phyloP scores from a whole-genome alignment of 345 rosid species.

The Sonneratia caseolaris region DNA sequence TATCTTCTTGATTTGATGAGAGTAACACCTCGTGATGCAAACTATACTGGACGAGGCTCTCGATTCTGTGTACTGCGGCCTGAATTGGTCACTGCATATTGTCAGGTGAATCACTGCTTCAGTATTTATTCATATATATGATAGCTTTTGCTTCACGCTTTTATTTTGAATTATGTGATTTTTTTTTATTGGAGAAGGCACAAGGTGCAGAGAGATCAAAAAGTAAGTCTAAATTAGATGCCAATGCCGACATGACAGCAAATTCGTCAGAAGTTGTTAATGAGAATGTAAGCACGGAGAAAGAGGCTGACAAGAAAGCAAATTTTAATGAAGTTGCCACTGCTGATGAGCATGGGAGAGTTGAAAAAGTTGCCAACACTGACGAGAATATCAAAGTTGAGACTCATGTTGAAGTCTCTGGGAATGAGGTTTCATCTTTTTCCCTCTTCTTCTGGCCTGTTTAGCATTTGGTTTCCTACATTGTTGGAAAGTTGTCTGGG shows the following conservation, averaged over 20 bases:
- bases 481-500: neutral
- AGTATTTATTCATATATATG: neutral
- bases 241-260: slow-evolving; percentile 18
- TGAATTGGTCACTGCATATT: slow-evolving; percentile 79
- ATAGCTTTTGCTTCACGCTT: slow-evolving; percentile 10
- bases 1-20: slow-evolving; percentile 99
- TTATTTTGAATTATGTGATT: slow-evolving; percentile 12
- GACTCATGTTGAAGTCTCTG: slow-evolving; percentile 15
- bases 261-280: slow-evolving; percentile 31
- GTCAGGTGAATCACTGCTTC: slow-evolving; percentile 47
- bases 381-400: slow-evolving; percentile 14
- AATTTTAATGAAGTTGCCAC: slow-evolving; percentile 15
- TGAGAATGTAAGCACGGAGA: slow-evolving; percentile 11
- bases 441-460: neutral
- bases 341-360: too few species aligned
- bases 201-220: slow-evolving; percentile 47
- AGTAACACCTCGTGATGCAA: slow-evolving; percentile 98
- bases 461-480: neutral
- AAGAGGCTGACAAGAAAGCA: neutral
- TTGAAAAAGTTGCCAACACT: slow-evolving; percentile 11
- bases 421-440: neutral
- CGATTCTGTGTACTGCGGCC: slow-evolving; percentile 93
- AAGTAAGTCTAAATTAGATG: slow-evolving; percentile 30
- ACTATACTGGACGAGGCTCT: slow-evolving; percentile 79
- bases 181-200: slow-evolving; percentile 32